phyloP scores from a whole-genome alignment of 2,329 filamentous ascomycete genomes.

The Calonectria honghensis region DNA sequence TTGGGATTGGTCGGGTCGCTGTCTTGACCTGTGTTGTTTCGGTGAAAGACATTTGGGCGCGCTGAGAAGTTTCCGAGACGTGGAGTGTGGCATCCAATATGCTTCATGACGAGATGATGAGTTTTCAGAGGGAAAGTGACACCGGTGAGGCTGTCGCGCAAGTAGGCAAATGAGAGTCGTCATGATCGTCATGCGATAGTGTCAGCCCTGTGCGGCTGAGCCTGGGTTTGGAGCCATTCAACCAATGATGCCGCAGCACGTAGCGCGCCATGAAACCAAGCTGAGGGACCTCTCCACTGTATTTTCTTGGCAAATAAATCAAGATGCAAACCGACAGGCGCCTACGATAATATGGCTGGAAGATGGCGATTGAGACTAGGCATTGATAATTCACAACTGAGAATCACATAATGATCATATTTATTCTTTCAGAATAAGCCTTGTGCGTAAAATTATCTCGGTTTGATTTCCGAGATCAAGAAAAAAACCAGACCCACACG shows the following conservation, averaged over 20 bases:
- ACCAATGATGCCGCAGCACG: background rate
- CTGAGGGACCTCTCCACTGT: background rate
- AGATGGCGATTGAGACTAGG: background rate
- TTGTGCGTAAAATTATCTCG: background rate
- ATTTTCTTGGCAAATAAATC: background rate
- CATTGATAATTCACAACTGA: background rate
- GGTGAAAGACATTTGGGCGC: background rate
- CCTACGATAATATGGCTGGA: background rate
- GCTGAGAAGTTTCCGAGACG: background rate
- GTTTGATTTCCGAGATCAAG: background rate
- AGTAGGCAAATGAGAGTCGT: background rate
- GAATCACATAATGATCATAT: no score
- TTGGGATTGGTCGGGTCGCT: background rate
- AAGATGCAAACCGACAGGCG: background rate
- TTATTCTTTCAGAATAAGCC: no score
- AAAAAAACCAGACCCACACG: background rate
- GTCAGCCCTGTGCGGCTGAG: background rate
- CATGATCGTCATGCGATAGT: background rate
- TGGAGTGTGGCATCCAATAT: background rate
- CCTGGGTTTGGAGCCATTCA: background rate
- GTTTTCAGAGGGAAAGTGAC: background rate
- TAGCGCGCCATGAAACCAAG: background rate
- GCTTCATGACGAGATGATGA: slow-evolving; percentile 3
- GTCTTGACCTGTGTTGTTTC: background rate
- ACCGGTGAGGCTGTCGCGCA: background rate